phyloP scores from a whole-genome alignment of 164 flowering plant species.

The Annona squamosa region DNA sequence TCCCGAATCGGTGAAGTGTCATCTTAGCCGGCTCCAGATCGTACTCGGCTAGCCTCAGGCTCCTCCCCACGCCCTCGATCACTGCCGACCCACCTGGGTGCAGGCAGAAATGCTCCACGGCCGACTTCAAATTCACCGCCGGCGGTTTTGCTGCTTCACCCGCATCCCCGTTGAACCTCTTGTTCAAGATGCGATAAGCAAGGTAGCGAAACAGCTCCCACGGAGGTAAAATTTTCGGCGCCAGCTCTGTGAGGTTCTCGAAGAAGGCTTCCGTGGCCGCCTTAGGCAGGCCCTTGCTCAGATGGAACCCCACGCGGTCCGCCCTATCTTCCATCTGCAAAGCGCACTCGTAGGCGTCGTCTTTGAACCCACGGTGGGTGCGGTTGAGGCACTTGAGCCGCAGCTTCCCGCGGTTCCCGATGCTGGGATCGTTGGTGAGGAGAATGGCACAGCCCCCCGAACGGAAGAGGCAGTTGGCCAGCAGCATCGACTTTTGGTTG shows the following conservation, averaged over 20 bases:
- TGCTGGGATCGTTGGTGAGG: constrained; percentile 5
- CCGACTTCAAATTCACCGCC: constrained; percentile 38
- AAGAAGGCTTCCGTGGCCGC: constrained; percentile 44
- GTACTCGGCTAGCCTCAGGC: constrained; percentile 32
- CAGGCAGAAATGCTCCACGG: constrained; percentile 53
- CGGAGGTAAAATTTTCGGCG: constrained; percentile 42
- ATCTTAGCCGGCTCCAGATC: constrained; percentile 64
- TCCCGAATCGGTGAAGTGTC: constrained; percentile 64
- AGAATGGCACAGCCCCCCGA: constrained; percentile 15
- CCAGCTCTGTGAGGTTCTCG: constrained; percentile 31
- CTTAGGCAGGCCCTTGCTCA: constrained; percentile 32
- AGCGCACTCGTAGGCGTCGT: constrained; percentile 12
- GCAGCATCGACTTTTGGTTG: constrained; percentile 10
- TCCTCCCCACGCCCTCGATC: constrained; percentile 39
- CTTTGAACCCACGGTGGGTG: constrained; percentile 11
- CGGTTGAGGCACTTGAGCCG: constrained; percentile 9
- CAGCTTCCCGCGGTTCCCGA: constrained; percentile 3
- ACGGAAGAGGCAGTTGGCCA: constrained; percentile 15
- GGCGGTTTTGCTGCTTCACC: background rate
- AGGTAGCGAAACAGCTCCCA: constrained; percentile 36
- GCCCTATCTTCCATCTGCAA: constrained; percentile 8
- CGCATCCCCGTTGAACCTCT: background rate
- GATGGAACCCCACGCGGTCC: constrained; percentile 9
- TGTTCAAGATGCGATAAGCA: constrained; percentile 2
- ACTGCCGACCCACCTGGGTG: constrained; percentile 54